Base-by-base conservation (phyloP, 768 basidiomycete genomes). In the Rhizopogon sp. region DNA sequence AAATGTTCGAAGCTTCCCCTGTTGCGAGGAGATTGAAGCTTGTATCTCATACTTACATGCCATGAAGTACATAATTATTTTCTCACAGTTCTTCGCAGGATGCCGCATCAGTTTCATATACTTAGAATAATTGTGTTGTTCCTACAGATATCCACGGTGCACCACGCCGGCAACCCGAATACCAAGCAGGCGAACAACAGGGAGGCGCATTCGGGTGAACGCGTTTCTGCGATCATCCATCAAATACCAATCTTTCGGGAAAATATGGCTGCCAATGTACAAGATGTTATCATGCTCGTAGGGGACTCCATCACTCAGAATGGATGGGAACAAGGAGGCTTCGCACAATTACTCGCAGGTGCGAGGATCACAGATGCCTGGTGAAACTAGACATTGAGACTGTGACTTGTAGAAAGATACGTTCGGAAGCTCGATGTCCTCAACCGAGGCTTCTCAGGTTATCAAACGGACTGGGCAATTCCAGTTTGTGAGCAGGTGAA, bases 401-500 rank as follows among this genome's bases (percentile, higher is more conserved):
- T 45, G 40, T 20, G 13, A 47, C 7, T 3, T 55, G 39, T 58
- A 93, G 91, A 87, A 66, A 77, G 76, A 1, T 96, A 96, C 68
- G 79, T 79, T 43, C 77, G 94, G 58, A 90, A 85, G 68, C 69
- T 93, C 33, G 94, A 97, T 64, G 83, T 97, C 17, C 59, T 96
- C 58, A 96, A 96, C 64, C 83, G 93, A 46, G 94, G 94, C 1
- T 75, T 85, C 31, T 77, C 81, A 31, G 93, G 93, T 2, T 97
- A 95, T 70, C 94, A 90, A 64, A 87, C 91, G 1, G 83, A 87
- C 35, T 95, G 93, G 93, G 85, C 78, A 6, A 71, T 93, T 37
- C 88, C 90, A 3, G 79, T 92, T 28, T 81, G 95, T 54, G 79
- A 89, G 62, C 84, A 87, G 78, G 90, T 85, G 57, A 58, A 44